Conservation (phyloP, 1,284 basidiomycete genomes). For the Cryptococcus maquisensis region DNA sequence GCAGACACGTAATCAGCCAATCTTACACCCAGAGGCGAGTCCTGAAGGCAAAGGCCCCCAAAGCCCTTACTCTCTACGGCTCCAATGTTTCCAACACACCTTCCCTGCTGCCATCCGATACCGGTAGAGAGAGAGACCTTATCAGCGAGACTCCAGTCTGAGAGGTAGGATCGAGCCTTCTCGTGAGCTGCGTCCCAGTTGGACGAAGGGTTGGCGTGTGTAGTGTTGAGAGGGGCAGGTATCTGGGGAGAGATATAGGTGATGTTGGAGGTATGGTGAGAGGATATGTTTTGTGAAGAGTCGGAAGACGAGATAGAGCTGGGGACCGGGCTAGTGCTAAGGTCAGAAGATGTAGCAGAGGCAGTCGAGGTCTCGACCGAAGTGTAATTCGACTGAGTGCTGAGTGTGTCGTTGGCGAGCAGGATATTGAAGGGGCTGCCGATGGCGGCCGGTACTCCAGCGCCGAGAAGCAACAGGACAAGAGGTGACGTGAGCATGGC, state of each 20-base stretch:
- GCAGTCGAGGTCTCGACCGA: too few species aligned
- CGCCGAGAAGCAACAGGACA: too few species aligned
- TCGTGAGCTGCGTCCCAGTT: slow-evolving; percentile 30
- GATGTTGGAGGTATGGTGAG: not conserved
- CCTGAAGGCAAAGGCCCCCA: slow-evolving; percentile 63
- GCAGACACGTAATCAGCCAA: slow-evolving; percentile 61
- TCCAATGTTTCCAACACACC: slow-evolving; percentile 66
- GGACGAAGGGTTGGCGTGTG: slow-evolving; percentile 6
- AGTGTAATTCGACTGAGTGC: too few species aligned
- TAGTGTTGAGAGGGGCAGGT: slow-evolving; percentile 3
- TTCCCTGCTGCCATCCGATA: slow-evolving; percentile 44
- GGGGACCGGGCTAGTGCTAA: too few species aligned
- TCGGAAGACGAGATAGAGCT: too few species aligned
- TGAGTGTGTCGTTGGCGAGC: too few species aligned
- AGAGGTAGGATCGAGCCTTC: slow-evolving; percentile 44
- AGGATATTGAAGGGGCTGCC: too few species aligned
- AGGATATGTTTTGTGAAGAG: too few species aligned
- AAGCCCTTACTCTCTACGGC: slow-evolving; percentile 61
- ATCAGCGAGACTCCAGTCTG: slow-evolving; percentile 50
- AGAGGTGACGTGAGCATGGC: too few species aligned
- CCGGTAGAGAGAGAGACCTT: slow-evolving; percentile 52
- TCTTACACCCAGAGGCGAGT: slow-evolving; percentile 58
- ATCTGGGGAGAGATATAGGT: slow-evolving; percentile 9
- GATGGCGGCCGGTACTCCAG: too few species aligned
- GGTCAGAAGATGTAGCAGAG: too few species aligned